A percentile compares a stretch with the other conserved stretches of the same genome.
Evolutionary conservation across 495 filamentous ascomycete species (phyloP).

Genomic region (Hypoxylon lienhwacheense): DNA sequence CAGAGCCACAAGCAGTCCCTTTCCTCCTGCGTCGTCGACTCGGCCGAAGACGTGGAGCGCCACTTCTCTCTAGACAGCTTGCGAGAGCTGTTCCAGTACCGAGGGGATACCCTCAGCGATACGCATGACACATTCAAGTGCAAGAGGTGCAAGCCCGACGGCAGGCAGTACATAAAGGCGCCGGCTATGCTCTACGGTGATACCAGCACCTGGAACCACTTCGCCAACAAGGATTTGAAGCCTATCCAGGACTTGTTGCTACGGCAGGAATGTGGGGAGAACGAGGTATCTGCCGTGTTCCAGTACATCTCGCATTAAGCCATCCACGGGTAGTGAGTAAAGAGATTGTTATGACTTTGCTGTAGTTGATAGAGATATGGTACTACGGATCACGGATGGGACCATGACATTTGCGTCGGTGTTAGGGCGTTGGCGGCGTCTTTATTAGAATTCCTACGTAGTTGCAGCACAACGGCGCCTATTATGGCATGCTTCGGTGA

Average conservation of each 20-base stretch:
- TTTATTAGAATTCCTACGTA: too few species aligned
- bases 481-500: too few species aligned
- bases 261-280: slow-evolving; percentile 78
- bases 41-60: slow-evolving; percentile 92
- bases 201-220: slow-evolving; percentile 98
- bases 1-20: slow-evolving; percentile 98
- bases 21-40: slow-evolving; percentile 96
- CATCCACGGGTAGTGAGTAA: neutral
- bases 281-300: slow-evolving; percentile 89
- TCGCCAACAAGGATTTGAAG: slow-evolving; percentile 75
- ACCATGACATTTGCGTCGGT: too few species aligned
- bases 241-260: slow-evolving; percentile 90
- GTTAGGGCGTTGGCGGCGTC: too few species aligned
- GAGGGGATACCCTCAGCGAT: slow-evolving; percentile 79
- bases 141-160: slow-evolving; percentile 87
- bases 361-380: slow-evolving; percentile 1
- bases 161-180: slow-evolving; percentile 82
- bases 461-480: too few species aligned
- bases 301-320: slow-evolving; percentile 91
- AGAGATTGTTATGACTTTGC: neutral
- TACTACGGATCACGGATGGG: too few species aligned
- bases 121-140: slow-evolving; percentile 99
- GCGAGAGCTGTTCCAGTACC: slow-evolving; percentile 91
- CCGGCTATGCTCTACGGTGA: slow-evolving; percentile 96
- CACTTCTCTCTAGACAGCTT: slow-evolving; percentile 91